Percentiles rank a stretch among this genome's conserved stretches.
Conservation (phyloP, 2,329 filamentous ascomycete species). For the Trichothecium sympodiale region DNA sequence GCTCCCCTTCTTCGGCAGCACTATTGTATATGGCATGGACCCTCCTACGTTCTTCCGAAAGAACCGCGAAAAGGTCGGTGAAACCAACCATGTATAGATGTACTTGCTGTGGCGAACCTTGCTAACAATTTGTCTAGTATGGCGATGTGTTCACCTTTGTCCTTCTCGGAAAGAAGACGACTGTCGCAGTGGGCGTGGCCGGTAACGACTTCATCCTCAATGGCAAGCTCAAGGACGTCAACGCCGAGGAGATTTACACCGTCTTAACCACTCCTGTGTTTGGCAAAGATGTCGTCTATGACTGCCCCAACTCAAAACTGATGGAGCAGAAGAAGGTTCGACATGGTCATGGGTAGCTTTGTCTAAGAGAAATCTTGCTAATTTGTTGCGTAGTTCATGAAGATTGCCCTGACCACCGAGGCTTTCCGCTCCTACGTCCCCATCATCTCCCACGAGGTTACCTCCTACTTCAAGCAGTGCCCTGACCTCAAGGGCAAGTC, state of each 20-base stretch:
- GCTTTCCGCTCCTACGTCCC: conserved; percentile 66
- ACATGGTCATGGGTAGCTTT: neutral
- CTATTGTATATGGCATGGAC: conserved; percentile 89
- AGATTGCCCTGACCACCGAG: conserved; percentile 65
- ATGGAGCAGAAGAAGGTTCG: conserved; percentile 92
- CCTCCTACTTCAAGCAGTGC: conserved; percentile 59
- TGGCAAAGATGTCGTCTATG: conserved; percentile 78
- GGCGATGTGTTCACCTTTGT: conserved; percentile 87
- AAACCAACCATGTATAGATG: neutral
- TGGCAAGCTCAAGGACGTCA: conserved; percentile 80
- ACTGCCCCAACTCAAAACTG: conserved; percentile 81
- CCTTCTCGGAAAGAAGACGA: conserved; percentile 80
- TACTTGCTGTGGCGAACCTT: neutral
- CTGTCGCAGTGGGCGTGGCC: conserved; percentile 68
- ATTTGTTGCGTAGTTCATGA: conserved; percentile 53
- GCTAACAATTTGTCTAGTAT: conserved; percentile 35
- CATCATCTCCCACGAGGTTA: conserved; percentile 66
- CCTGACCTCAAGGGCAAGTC: conserved; percentile 55
- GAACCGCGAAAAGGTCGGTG: conserved; percentile 60
- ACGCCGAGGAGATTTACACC: conserved; percentile 82
- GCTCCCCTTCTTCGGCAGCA: conserved; percentile 79
- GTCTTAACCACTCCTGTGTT: conserved; percentile 65
- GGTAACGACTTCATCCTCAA: conserved; percentile 91
- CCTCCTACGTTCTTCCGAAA: conserved; percentile 78
- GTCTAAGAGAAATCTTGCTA: neutral